phyloP scores from a whole-genome alignment of 2,329 filamentous ascomycete species.

The Blastomyces silverae region DNA sequence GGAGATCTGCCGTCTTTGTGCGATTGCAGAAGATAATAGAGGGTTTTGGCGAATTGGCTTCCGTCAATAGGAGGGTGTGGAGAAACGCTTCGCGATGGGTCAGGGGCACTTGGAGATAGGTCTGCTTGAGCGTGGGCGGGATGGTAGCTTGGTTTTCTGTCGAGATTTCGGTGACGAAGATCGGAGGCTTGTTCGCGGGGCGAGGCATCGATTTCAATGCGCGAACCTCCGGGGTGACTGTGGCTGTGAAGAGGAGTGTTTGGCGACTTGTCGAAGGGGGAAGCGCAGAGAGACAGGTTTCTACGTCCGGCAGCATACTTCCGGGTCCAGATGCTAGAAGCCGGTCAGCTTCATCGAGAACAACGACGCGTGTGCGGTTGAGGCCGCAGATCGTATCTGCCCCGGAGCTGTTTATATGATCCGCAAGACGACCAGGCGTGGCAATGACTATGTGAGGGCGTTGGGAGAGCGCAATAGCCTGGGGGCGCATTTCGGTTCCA shows the following conservation, averaged over 20 bases:
- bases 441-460: conserved; percentile 90
- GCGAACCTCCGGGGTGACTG: conserved; percentile 84
- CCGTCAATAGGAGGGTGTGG: conserved; percentile 77
- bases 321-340: conserved; percentile 68
- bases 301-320: conserved; percentile 90
- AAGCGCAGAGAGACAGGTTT: conserved; percentile 75
- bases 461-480: conserved; percentile 74
- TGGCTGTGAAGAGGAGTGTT: conserved; percentile 92
- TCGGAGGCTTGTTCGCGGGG: conserved; percentile 61
- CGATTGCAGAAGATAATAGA: conserved; percentile 94
- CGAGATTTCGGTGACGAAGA: conserved; percentile 85
- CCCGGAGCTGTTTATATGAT: conserved; percentile 87
- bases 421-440: conserved; percentile 84
- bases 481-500: conserved; percentile 82
- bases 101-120: conserved; percentile 79
- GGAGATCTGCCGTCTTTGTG: conserved; percentile 76
- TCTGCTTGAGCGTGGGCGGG: conserved; percentile 72
- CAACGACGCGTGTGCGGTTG: conserved; percentile 70
- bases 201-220: conserved; percentile 72
- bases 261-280: conserved; percentile 75
- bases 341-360: conserved; percentile 93
- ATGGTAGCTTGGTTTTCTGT: conserved; percentile 60
- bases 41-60: conserved; percentile 65
- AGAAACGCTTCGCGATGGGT: conserved; percentile 94
- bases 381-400: conserved; percentile 83